Evolutionary conservation across 73 alveolate genomes (phyloP).

Genomic region (Symbiodinium natans): DNA sequence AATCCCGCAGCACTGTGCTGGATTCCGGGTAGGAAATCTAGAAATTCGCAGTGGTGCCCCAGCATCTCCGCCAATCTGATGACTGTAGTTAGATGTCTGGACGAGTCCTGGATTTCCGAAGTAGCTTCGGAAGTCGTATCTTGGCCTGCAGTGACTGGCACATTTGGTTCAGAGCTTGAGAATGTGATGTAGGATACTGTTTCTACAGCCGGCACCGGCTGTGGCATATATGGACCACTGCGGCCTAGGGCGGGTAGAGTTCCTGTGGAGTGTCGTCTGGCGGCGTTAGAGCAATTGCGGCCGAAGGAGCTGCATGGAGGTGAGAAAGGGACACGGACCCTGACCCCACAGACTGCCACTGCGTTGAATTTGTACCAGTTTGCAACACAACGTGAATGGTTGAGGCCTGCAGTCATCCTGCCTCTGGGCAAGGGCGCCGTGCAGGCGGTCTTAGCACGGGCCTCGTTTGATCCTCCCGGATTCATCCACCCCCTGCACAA

Average conservation of each 20-base stretch:
- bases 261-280: not conserved
- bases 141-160: not conserved
- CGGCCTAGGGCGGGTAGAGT: not conserved
- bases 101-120: not conserved
- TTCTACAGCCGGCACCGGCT: too few species aligned
- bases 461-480: not conserved
- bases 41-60: too few species aligned
- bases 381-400: not conserved
- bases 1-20: too few species aligned
- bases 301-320: not conserved
- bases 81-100: not conserved
- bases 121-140: not conserved
- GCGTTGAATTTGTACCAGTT: too few species aligned
- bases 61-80: not conserved
- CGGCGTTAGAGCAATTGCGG: not conserved
- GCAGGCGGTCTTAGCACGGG: conserved; percentile 39
- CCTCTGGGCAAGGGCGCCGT: conserved; percentile 72
- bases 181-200: too few species aligned
- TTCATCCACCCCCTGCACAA: not conserved
- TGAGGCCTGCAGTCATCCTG: conserved; percentile 70
- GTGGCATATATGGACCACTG: not conserved
- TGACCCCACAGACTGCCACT: too few species aligned
- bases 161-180: too few species aligned
- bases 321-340: too few species aligned
- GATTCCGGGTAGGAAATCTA: too few species aligned